These are phyloP conservation scores for Apiotrichum brassicae DNA, from an alignment of 1,284 basidiomycete genomes.

Conservation along the genomic window DNA sequence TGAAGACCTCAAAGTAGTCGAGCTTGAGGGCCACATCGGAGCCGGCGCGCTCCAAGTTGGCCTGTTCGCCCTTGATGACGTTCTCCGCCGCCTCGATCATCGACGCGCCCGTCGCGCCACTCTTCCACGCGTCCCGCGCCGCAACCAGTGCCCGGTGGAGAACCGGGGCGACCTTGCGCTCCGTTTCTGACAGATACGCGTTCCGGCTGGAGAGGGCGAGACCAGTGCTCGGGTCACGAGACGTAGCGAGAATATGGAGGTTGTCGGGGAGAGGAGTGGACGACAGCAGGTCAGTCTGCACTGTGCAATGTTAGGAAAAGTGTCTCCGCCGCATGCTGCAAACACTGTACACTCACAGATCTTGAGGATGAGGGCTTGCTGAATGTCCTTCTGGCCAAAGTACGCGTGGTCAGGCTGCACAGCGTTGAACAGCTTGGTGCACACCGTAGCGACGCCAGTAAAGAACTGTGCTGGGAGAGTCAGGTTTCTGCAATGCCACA, in stretches of 20 bases:
- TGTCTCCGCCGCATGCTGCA: no score
- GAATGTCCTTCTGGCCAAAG: slow-evolving; percentile 98
- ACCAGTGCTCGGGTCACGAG: slow-evolving; percentile 55
- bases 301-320: slow-evolving; percentile 16
- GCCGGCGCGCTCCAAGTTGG: slow-evolving; percentile 43
- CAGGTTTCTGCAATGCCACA: background rate
- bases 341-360: slow-evolving; percentile 55
- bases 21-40: slow-evolving; percentile 57
- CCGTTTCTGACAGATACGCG: slow-evolving; percentile 64
- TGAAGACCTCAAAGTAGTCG: slow-evolving; percentile 88
- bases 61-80: slow-evolving; percentile 28
- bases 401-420: slow-evolving; percentile 89
- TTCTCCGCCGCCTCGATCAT: slow-evolving; percentile 49
- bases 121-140: slow-evolving; percentile 55
- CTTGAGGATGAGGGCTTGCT: slow-evolving; percentile 82
- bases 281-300: slow-evolving; percentile 74
- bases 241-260: slow-evolving; percentile 76
- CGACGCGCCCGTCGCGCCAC: slow-evolving; percentile 53
- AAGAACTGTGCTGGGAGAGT: slow-evolving; percentile 75
- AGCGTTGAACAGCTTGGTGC: slow-evolving; percentile 89
- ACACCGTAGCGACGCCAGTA: slow-evolving; percentile 89
- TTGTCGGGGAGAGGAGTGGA: slow-evolving; percentile 64
- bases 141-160: slow-evolving; percentile 64
- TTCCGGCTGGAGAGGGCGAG: slow-evolving; percentile 91
- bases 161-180: slow-evolving; percentile 62